These are phyloP conservation scores for Corymbia calophylla DNA, from an alignment of 441 rosid genomes.

Conservation along the genomic window DNA sequence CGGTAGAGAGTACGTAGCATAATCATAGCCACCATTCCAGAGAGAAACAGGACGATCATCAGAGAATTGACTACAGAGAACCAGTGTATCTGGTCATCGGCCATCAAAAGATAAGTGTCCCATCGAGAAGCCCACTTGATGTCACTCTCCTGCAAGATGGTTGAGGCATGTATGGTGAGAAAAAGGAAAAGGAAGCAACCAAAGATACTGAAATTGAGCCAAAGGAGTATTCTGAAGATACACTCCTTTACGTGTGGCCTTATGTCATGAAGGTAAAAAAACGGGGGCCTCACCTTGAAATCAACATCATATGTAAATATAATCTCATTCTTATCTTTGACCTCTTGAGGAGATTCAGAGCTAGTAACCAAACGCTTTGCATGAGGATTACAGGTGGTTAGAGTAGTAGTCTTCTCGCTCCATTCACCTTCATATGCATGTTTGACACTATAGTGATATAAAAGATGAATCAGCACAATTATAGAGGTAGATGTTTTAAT, in stretches of 20 bases:
- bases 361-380: slow-evolving; percentile 68
- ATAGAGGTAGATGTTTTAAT: not conserved
- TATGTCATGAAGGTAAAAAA: not conserved
- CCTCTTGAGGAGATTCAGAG: slow-evolving; percentile 82
- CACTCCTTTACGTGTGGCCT: not conserved
- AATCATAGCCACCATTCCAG: slow-evolving; percentile 98
- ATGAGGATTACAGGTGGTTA: slow-evolving; percentile 86
- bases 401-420: slow-evolving; percentile 66
- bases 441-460: slow-evolving; percentile 50
- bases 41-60: slow-evolving; percentile 95
- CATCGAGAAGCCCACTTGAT: slow-evolving; percentile 96
- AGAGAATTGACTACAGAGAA: slow-evolving; percentile 85
- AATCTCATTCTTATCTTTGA: slow-evolving; percentile 68
- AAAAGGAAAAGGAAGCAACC: not conserved
- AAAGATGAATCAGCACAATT: not conserved
- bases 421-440: slow-evolving; percentile 82
- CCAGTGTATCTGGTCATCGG: slow-evolving; percentile 97
- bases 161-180: not conserved
- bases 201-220: not conserved
- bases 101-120: slow-evolving; percentile 94
- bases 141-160: slow-evolving; percentile 58
- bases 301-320: slow-evolving; percentile 86
- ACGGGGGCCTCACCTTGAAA: slow-evolving; percentile 45
- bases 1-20: slow-evolving; percentile 89
- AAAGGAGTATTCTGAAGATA: not conserved